Conservation (phyloP, 2,329 filamentous ascomycete species). For the Botrytis tulipae region DNA sequence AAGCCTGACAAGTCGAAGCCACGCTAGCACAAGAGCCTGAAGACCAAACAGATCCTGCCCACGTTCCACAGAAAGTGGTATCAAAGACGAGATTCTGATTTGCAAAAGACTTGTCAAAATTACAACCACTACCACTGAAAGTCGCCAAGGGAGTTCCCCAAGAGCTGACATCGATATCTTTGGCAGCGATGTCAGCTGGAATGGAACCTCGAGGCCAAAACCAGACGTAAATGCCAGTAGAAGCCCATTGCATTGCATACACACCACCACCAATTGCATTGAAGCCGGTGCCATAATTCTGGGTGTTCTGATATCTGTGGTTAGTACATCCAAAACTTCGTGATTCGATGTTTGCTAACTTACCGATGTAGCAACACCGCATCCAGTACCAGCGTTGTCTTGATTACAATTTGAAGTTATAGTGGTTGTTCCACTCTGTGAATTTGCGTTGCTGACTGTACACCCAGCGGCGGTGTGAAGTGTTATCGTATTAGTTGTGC, state of each 20-base stretch:
- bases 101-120: constrained; percentile 63
- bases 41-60: constrained; percentile 72
- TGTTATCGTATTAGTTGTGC: constrained; percentile 45
- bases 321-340: neutral
- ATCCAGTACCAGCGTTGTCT: constrained; percentile 44
- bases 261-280: constrained; percentile 55
- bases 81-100: constrained; percentile 70
- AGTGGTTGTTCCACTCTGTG: constrained; percentile 43
- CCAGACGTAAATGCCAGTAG: constrained; percentile 67
- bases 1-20: constrained; percentile 66
- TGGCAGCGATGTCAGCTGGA: constrained; percentile 59
- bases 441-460: constrained; percentile 42
- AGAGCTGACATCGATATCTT: constrained; percentile 54
- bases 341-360: neutral
- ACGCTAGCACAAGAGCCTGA: constrained; percentile 57
- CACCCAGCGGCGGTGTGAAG: constrained; percentile 48
- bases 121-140: constrained; percentile 60
- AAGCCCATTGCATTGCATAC: constrained; percentile 56
- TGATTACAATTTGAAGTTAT: constrained; percentile 42
- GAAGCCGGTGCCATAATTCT: constrained; percentile 63
- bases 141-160: constrained; percentile 69
- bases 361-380: constrained; percentile 34
- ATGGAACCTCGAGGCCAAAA: constrained; percentile 65
- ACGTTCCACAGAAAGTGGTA: constrained; percentile 47
- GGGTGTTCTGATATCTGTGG: constrained; percentile 35